Evolutionary conservation across 345 rosid species (phyloP).

Genomic region (Cardamine resedifolia): DNA sequence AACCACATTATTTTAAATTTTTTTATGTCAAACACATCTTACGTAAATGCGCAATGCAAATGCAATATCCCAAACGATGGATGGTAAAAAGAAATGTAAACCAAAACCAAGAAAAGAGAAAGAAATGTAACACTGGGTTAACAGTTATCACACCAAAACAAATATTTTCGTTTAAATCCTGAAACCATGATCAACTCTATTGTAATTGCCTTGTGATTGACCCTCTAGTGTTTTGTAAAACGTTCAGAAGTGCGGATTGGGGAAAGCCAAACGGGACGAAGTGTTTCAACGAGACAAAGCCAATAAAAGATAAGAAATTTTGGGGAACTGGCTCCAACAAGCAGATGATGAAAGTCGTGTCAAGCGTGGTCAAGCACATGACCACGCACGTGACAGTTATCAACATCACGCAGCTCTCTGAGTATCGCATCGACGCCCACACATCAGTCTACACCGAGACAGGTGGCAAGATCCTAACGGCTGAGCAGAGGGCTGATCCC

Average conservation of each 20-base stretch:
- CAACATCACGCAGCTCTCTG: constrained; percentile 85
- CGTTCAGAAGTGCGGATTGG: constrained; percentile 71
- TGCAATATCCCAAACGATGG: not conserved
- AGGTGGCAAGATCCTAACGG: constrained; percentile 66
- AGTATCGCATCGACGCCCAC: constrained; percentile 81
- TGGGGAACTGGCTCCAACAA: constrained; percentile 68
- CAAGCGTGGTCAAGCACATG: constrained; percentile 52
- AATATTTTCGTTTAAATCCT: no score
- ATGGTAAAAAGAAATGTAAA: not conserved
- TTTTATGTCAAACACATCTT: no score
- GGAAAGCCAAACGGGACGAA: constrained; percentile 56
- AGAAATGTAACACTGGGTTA: no score
- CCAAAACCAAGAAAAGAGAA: not conserved
- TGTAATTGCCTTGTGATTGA: not conserved
- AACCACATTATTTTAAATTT: no score
- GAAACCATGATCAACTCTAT: not conserved
- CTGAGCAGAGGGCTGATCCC: constrained; percentile 67
- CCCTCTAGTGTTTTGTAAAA: not conserved
- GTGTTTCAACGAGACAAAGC: constrained; percentile 88
- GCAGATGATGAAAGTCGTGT: constrained; percentile 73
- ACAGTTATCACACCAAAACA: no score
- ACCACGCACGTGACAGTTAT: constrained; percentile 66
- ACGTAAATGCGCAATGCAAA: no score
- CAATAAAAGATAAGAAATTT: constrained; percentile 55
- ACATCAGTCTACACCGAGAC: constrained; percentile 73